Evolutionary conservation across 192 early-diverging fungal species (phyloP), one percentile per base, ranked within the genome.

Genomic region (Backusella mclennaniae): DNA sequence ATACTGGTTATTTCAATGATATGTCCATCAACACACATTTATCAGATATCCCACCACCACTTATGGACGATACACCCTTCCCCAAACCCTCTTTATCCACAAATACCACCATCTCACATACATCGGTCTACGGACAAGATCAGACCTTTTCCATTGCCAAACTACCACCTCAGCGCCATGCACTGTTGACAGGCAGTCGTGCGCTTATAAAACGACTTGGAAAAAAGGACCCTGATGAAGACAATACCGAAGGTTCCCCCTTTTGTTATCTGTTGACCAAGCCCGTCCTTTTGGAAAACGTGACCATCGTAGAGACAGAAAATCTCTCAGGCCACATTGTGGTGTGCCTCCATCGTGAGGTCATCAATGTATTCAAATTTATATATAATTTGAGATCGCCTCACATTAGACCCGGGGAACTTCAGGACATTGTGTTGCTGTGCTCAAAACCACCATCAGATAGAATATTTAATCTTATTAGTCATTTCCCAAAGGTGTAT

Each of bases 361-460:
- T 83, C 17, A 79, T 73, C n/a, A 78, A 78, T 53, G 35, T 78
- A 8, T 78, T 78, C 15, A 72, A 73, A 6, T 78, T 78, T 68
- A 73, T 78, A 69, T 73, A 78, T 52, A 78, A 78, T 19, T 26
- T 78, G 33, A 67, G 77, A 39, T 56, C 84, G 35, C 79, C 83
- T 0, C 73, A 80, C 39, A 86, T 86, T 36, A 35, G 42, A 5
- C 42, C 36, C 1, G 74, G 81, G 2, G 79, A 86, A 21, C 36
- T 86, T n/a, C 84, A 84, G 38, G 82, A 84, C n/a, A 84, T 86
- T 35, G 85, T 86, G 15, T 76, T 86, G 9, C 21, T 86, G 36
- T 79, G 80, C 19, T 39, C 63, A 35, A 83, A 80, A 8, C 77
- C 66, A 35, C 84, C 84, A 4, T 79, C 70, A 14, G 26, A 49